A percentile compares a stretch with the other conserved stretches of the same genome.
Conservation (phyloP, 768 basidiomycete genomes). For the Daedaleopsis sinensis region DNA sequence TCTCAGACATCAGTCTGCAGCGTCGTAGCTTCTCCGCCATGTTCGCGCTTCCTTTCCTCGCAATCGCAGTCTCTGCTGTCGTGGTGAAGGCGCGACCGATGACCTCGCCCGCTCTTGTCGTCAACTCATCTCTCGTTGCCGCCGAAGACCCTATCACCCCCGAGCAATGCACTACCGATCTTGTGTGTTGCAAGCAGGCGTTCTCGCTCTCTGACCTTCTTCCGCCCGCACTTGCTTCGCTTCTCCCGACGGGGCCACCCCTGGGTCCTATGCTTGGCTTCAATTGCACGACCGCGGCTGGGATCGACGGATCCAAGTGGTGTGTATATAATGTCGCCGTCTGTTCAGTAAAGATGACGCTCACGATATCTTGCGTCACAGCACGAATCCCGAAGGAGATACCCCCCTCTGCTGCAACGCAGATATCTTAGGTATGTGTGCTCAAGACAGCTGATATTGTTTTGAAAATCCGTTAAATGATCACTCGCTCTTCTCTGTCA, state of each 20-base stretch:
- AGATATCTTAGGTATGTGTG: too few relatives aligned
- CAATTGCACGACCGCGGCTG: not conserved
- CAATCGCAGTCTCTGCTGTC: not conserved
- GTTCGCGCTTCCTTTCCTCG: not conserved
- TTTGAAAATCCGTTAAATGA: too few relatives aligned
- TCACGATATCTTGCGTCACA: too few relatives aligned
- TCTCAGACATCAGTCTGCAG: not conserved
- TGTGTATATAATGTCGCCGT: too few relatives aligned
- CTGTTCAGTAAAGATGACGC: too few relatives aligned
- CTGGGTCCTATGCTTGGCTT: slow-evolving; percentile 10
- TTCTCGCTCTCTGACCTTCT: not conserved
- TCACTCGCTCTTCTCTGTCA: too few relatives aligned
- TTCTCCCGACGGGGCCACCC: slow-evolving; percentile 5
- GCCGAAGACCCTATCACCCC: not conserved
- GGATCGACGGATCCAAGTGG: too few relatives aligned
- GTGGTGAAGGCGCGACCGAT: not conserved
- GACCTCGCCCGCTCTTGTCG: not conserved
- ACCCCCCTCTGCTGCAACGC: too few relatives aligned
- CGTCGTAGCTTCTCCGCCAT: not conserved
- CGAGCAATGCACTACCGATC: not conserved
- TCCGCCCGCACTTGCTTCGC: slow-evolving; percentile 2
- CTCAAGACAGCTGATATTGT: too few relatives aligned
- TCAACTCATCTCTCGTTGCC: not conserved
- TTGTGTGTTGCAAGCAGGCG: slow-evolving; percentile 4
- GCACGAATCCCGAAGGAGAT: too few relatives aligned